These are phyloP conservation scores for Calonectria henricotiae DNA, from an alignment of 2,329 filamentous ascomycete genomes.

Conservation along the genomic window DNA sequence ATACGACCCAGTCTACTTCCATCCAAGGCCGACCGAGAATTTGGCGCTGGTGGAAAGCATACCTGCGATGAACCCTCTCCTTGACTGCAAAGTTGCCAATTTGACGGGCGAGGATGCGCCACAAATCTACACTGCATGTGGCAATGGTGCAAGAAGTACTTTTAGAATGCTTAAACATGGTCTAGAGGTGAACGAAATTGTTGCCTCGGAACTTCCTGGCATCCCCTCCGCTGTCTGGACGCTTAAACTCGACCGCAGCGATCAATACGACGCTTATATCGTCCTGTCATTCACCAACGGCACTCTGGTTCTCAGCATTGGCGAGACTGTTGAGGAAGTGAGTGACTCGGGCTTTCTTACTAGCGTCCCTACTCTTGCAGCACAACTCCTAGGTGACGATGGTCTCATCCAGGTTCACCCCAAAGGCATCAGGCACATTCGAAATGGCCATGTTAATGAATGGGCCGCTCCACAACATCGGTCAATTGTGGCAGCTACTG, in stretches of 20 bases:
- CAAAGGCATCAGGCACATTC: constrained; percentile 94
- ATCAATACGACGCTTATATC: constrained; percentile 94
- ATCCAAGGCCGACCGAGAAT: constrained; percentile 85
- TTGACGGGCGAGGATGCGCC: constrained; percentile 93
- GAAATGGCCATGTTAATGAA: constrained; percentile 85
- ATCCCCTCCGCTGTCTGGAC: constrained; percentile 97
- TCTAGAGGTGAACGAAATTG: constrained; percentile 92
- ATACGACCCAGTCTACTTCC: constrained; percentile 88
- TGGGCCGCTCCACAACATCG: constrained; percentile 95
- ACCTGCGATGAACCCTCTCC: constrained; percentile 89
- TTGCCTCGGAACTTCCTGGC: constrained; percentile 92
- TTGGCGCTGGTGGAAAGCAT: constrained; percentile 88
- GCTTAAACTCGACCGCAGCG: constrained; percentile 85
- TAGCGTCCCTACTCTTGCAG: constrained; percentile 89
- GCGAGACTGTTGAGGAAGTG: constrained; percentile 96
- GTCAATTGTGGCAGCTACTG: constrained; percentile 94
- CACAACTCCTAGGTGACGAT: constrained; percentile 94
- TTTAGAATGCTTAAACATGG: constrained; percentile 96
- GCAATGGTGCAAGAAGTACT: constrained; percentile 88
- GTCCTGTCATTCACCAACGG: constrained; percentile 93
- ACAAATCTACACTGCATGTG: constrained; percentile 95
- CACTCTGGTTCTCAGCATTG: constrained; percentile 94
- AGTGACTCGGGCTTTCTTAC: constrained; percentile 94
- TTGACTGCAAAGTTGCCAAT: constrained; percentile 94
- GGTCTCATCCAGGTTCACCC: constrained; percentile 95